phyloP scores from a whole-genome alignment of 129 eudicot genomes.

The Flaveria ramosissima region DNA sequence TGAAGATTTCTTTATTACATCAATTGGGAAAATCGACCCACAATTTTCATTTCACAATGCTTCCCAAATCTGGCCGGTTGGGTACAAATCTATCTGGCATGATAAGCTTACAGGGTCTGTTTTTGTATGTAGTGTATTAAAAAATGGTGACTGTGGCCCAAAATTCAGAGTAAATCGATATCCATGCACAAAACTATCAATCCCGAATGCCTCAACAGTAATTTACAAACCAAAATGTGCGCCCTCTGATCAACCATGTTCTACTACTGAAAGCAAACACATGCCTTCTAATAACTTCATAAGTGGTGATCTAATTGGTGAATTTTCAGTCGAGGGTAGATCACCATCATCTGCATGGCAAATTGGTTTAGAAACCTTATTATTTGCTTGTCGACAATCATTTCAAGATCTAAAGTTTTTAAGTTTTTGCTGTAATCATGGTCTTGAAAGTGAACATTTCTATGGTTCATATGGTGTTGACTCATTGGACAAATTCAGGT shows the following conservation, averaged over 20 bases:
- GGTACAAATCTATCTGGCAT: conserved; percentile 92
- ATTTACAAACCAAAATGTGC: conserved; percentile 39
- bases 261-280: conserved; percentile 34
- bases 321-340: conserved; percentile 66
- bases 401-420: conserved; percentile 52
- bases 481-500: conserved; percentile 60
- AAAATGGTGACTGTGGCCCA: conserved; percentile 74
- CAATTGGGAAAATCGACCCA: conserved; percentile 72
- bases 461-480: conserved; percentile 23
- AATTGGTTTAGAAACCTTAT: conserved; percentile 50
- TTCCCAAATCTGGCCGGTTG: conserved; percentile 83
- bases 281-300: conserved; percentile 27
- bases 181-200: conserved; percentile 61
- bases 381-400: conserved; percentile 52
- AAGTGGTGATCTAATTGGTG: conserved; percentile 58
- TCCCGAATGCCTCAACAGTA: conserved; percentile 75
- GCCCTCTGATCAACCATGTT: conserved; percentile 27
- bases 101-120: conserved; percentile 84
- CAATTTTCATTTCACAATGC: conserved; percentile 58
- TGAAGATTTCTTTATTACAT: conserved; percentile 68
- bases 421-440: conserved; percentile 64
- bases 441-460: conserved; percentile 27
- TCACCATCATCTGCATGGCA: conserved; percentile 75
- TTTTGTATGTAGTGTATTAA: conserved; percentile 63
- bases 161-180: conserved; percentile 63